Evolutionary conservation across 2,329 filamentous ascomycete genomes (phyloP).

Genomic region (Pyricularia sp.): DNA sequence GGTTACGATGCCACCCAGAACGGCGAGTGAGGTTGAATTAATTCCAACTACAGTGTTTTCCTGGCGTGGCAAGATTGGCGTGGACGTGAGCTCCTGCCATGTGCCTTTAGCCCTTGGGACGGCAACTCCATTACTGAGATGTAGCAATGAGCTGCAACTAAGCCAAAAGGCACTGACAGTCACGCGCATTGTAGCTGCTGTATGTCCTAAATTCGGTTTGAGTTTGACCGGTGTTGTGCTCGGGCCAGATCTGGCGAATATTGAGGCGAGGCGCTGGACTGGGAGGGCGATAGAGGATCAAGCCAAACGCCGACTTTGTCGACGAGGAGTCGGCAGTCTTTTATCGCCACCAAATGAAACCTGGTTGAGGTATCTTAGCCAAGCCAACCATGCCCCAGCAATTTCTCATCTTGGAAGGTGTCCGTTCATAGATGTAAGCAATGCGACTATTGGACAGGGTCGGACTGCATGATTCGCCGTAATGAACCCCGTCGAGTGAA

Average conservation of each 20-base stretch:
- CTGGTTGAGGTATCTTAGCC: not conserved
- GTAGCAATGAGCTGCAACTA: not conserved
- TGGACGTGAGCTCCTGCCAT: constrained; percentile 15
- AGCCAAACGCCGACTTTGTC: not conserved
- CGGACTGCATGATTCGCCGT: not conserved
- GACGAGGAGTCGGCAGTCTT: not conserved
- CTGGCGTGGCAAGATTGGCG: constrained; percentile 16
- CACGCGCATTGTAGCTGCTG: not conserved
- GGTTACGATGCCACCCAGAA: constrained; percentile 18
- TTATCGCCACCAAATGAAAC: not conserved
- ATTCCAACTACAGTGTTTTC: constrained; percentile 17
- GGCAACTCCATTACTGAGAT: not conserved
- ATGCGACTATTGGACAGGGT: not conserved
- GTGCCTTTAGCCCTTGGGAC: constrained; percentile 1
- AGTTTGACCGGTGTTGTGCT: not conserved
- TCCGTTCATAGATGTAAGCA: not conserved
- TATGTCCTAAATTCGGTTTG: not conserved
- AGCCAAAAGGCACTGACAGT: not conserved
- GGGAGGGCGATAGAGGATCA: not conserved
- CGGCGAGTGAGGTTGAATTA: constrained; percentile 13
- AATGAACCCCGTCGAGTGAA: not conserved
- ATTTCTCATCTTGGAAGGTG: not conserved
- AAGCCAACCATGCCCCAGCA: not conserved
- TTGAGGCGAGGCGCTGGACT: not conserved
- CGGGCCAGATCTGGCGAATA: not conserved